Base-by-base conservation (phyloP, 2,329 filamentous ascomycete species). In the Fusarium sp. region DNA sequence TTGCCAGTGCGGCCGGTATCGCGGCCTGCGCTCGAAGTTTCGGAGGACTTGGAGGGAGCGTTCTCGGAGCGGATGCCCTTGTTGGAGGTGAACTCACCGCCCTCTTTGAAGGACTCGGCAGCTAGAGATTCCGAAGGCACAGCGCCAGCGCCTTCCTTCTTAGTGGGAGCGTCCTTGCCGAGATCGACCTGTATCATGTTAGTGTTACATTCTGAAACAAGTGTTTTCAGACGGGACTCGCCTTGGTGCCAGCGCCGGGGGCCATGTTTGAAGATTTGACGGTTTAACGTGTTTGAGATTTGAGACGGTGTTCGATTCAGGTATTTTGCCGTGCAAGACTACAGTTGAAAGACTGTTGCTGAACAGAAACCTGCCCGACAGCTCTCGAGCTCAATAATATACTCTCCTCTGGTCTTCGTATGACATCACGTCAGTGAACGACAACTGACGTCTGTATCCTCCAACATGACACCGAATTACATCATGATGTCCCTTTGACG, bases 41-140 rank as follows among this genome's bases (percentile, higher is more conserved):
- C 63, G n/a, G 51, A 38, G 22, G 62, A 33, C 27, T 65, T 38
- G 60, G 60, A 53, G 12, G 69, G 33, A 10, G 49, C 63, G 56
- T 76, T 76, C 62, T 78, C 78, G 33, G 77, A 66, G 22, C 71
- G 71, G 20, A 86, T 85, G 70, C 87, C 84, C 27, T 86, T 84
- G 82, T 94, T 93, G 65, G 87, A 80, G 44, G 87, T 84, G 76
- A 93, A 94, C 14, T 81, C 84, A 72, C 92, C 93, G 66, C 87
- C 87, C 24, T 84, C 75, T 55, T 85, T 83, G 67, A 90, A 83
- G 0, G 93, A 96, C 78, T 96, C 92, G 67, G 90, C 92, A 12
- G 94, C 94, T 6, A 97, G 90, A 8, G 93, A 96, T 82, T 92
- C 93, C 16, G 87, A 84, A 51, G 88, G 83, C 2, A 96, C 87